These are phyloP conservation scores for Hirschfeldia incana DNA, from an alignment of 345 rosid genomes.

Conservation along the genomic window DNA sequence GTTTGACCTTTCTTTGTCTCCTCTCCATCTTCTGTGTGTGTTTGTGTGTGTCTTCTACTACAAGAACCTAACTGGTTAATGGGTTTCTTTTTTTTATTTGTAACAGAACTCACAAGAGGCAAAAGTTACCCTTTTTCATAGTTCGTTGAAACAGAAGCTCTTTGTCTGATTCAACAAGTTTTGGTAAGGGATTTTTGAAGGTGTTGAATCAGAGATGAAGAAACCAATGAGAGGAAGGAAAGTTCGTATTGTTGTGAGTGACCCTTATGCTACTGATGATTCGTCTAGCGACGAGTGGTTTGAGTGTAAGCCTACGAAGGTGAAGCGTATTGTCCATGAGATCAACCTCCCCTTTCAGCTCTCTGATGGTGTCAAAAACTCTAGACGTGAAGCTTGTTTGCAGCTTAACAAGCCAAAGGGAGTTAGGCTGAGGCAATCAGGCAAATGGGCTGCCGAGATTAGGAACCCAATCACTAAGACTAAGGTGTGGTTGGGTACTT, in stretches of 20 bases:
- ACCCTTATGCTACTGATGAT: constrained; percentile 74
- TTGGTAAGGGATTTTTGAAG: constrained; percentile 25
- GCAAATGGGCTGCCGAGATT: constrained; percentile 94
- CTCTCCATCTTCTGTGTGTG: not conserved
- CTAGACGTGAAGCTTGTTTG: constrained; percentile 8
- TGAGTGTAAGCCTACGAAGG: constrained; percentile 21
- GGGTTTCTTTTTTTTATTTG: not conserved
- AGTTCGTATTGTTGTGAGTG: constrained; percentile 60
- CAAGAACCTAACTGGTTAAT: not conserved
- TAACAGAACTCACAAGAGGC: constrained; percentile 74
- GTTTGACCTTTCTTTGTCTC: constrained; percentile 34
- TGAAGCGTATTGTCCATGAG: constrained; percentile 61
- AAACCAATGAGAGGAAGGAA: constrained; percentile 40
- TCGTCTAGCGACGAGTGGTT: constrained; percentile 72
- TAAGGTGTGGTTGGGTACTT: constrained; percentile 86
- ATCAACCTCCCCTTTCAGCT: constrained; percentile 40
- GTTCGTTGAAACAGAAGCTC: constrained; percentile 46
- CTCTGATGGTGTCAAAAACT: constrained; percentile 44
- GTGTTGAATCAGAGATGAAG: constrained; percentile 24
- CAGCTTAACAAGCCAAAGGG: constrained; percentile 46
- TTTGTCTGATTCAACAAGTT: constrained; percentile 44
- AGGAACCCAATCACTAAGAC: constrained; percentile 56
- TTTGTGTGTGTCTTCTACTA: not conserved
- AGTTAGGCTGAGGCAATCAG: constrained; percentile 84
- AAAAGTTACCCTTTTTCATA: constrained; percentile 44